Base-by-base conservation (phyloP, 139 green algal species). In the Micractinium conductrix region DNA sequence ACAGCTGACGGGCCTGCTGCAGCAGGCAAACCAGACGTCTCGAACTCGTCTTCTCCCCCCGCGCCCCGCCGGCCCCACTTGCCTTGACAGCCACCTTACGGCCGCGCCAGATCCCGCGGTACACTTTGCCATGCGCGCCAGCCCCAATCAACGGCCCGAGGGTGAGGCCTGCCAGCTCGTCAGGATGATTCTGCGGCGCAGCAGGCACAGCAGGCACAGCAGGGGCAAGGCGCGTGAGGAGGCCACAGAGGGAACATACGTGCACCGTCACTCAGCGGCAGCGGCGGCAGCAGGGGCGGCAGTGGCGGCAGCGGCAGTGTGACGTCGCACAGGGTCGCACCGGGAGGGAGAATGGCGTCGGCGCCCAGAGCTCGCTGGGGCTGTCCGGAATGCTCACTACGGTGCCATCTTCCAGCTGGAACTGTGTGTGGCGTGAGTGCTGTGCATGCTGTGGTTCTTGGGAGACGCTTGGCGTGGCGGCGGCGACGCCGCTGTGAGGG, bases 41-140 rank as follows among this genome's bases (percentile, higher is more conserved):
- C 19, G 19, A 4, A 12, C 26, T 2, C 60, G 24, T 68, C 60
- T 68, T 24, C 24, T 16, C 60, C 35, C 12, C 60, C 24, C 60
- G 8, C 60, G 1, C 26, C 3, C 24, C 35, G 60, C 22, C 8
- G 24, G 3, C 8, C 21, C 60, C 35, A 24, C 38, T 55, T 44
- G 89, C 89, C 87, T 93, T 93, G 30, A 93, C 86, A 7, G 90
- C 90, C 16, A 93, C 88, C 16, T 74, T 81, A 37, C 55, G 33
- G 10, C 80, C 79, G 16, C 72, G 45, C 74, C 78, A 89, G 37
- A 84, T 55, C 17, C 88, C 90, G 6, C 82, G 65, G 74, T 91
- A 92, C 40, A 93, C 88, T 10, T 76, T 62, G 6, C 90, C 90
- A 81, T 90, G 90, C n/a, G 82, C 86, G 53, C 90, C 90, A 17